Evolutionary conservation across 495 filamentous ascomycete genomes (phyloP).

Genomic region (Antarctomyces pellizariae): DNA sequence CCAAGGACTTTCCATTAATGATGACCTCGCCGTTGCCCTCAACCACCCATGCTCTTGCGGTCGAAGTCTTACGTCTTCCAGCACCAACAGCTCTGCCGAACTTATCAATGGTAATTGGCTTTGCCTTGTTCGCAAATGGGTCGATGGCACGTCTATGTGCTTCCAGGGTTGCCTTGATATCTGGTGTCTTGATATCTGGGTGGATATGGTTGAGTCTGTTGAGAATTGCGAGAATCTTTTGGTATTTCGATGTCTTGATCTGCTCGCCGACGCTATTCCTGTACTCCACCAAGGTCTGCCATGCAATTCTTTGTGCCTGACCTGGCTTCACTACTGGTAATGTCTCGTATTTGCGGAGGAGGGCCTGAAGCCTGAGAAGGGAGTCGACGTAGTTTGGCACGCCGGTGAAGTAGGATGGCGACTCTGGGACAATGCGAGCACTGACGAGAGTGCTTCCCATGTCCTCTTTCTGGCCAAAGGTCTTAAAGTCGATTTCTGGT

Average conservation of each 20-base stretch:
- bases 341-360: conserved; percentile 42
- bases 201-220: conserved; percentile 71
- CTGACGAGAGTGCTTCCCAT: conserved; percentile 3
- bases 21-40: conserved; percentile 79
- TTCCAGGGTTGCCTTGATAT: conserved; percentile 36
- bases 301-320: conserved; percentile 55
- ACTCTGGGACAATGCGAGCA: conserved; percentile 58
- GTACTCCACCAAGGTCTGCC: conserved; percentile 62
- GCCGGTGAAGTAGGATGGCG: conserved; percentile 83
- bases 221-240: conserved; percentile 45
- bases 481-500: conserved; percentile 8
- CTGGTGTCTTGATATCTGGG: conserved; percentile 46
- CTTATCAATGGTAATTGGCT: conserved; percentile 36
- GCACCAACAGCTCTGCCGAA: conserved; percentile 53
- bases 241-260: conserved; percentile 59
- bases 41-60: conserved; percentile 63
- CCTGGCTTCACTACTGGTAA: conserved; percentile 40
- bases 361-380: conserved; percentile 42
- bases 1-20: conserved; percentile 67
- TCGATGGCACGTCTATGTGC: conserved; percentile 55
- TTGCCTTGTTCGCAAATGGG: conserved; percentile 34
- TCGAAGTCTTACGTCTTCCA: conserved; percentile 66
- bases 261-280: conserved; percentile 48
- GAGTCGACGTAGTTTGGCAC: conserved; percentile 70
- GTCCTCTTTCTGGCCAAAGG: conserved; percentile 3